A percentile compares a stretch with the other conserved stretches of the same genome.
Conservation (phyloP, 768 basidiomycete genomes). For the Agaricus subrufescens region DNA sequence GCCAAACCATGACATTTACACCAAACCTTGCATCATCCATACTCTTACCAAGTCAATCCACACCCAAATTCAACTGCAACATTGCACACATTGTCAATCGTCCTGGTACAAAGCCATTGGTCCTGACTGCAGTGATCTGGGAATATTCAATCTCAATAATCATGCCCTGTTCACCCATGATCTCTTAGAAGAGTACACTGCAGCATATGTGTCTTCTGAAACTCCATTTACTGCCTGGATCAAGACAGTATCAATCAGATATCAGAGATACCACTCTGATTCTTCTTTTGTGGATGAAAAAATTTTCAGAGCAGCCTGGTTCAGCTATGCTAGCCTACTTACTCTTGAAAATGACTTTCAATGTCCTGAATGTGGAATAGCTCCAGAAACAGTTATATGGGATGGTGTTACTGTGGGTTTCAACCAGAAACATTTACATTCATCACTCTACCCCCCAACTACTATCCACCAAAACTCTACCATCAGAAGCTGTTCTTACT, state of each 20-base stretch:
- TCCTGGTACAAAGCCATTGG: constrained; percentile 19
- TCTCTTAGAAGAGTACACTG: constrained; percentile 29
- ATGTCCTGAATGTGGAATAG: constrained; percentile 22
- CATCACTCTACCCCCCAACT: constrained; percentile 22
- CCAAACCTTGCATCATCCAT: constrained; percentile 12
- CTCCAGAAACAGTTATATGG: constrained; percentile 25
- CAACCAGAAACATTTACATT: constrained; percentile 19
- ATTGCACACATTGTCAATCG: constrained; percentile 11
- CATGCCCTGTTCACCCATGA: constrained; percentile 23
- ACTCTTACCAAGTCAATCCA: not conserved
- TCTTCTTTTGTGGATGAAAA: constrained; percentile 21
- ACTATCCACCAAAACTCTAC: constrained; percentile 16
- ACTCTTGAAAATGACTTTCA: constrained; percentile 18
- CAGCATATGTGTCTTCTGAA: constrained; percentile 26
- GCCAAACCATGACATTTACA: not conserved
- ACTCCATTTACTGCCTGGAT: constrained; percentile 29
- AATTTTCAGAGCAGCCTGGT: constrained; percentile 28
- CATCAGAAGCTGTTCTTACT: constrained; percentile 8
- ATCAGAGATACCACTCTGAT: constrained; percentile 4
- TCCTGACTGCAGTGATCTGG: constrained; percentile 21
- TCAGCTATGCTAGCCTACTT: constrained; percentile 22
- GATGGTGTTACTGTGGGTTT: constrained; percentile 29
- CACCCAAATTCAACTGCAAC: constrained; percentile 13
- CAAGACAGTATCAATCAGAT: constrained; percentile 16
- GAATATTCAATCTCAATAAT: constrained; percentile 33